Percentiles rank a stretch among this genome's conserved stretches.
Evolutionary conservation across 345 rosid species (phyloP).

Genomic region (Eucalyptus pumila): DNA sequence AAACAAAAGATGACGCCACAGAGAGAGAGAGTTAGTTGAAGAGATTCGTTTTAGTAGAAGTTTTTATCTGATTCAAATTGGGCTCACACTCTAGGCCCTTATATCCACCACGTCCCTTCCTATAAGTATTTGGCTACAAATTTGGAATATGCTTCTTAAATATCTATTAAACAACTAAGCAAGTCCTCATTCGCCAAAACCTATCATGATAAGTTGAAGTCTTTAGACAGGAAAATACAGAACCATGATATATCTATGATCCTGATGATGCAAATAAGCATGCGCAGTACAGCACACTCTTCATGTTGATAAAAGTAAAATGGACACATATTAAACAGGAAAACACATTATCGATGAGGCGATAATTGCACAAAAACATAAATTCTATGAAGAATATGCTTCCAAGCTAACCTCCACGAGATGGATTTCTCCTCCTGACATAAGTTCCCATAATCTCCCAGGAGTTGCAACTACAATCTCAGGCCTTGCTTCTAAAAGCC

Average conservation of each 20-base stretch:
- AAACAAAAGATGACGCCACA: neutral
- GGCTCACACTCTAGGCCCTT: neutral
- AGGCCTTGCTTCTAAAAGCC: conserved; percentile 78
- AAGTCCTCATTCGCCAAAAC: neutral
- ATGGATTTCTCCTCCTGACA: conserved; percentile 88
- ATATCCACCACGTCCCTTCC: neutral
- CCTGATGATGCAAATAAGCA: neutral
- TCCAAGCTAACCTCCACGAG: conserved; percentile 64
- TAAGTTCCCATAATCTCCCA: conserved; percentile 96
- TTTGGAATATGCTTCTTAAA: neutral
- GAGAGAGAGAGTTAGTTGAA: neutral
- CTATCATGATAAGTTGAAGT: neutral
- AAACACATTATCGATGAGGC: neutral
- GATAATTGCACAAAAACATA: neutral
- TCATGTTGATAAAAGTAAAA: neutral
- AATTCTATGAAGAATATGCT: neutral
- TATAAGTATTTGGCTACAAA: neutral
- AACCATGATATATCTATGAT: neutral
- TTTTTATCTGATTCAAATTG: neutral
- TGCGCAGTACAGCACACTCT: neutral
- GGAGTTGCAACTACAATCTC: conserved; percentile 92
- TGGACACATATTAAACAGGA: neutral
- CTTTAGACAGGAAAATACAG: neutral
- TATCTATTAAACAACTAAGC: neutral
- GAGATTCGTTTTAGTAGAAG: neutral